Base-by-base conservation (phyloP, 2,329 filamentous ascomycete genomes). In the Rhynchosporium secalis region DNA sequence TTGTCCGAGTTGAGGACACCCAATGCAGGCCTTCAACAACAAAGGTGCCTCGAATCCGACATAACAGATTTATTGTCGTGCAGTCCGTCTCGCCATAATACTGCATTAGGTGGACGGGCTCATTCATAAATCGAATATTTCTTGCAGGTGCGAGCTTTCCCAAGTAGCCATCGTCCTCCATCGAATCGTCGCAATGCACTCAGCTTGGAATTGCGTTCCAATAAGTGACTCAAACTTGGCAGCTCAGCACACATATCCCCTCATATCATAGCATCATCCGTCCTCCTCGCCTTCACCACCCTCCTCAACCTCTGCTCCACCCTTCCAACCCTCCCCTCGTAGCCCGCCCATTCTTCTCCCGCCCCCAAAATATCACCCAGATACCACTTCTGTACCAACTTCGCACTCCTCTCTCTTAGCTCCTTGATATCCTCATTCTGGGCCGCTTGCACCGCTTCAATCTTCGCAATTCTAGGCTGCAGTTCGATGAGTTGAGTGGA, bases 281-380 rank as follows among this genome's bases (percentile, higher is more conserved):
- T 41, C 45, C 61, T 60, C 58, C 61, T 71, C 20, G 67, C 66
- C 29, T 66, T 41, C 26, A 64, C 60, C 28, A 65, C 65, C 29
- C 69, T 63, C 26, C 70, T 65, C 12, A 73, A 61, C 40, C 63
- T 66, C 60, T 69, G 70, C 59, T 75, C 73, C 4, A 72, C 68
- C 20, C 63, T 62, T 33, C 67, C 69, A 38, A 74, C 66, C 58
- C 72, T 64, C 36, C 67, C 70, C 58, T 73, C 72, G 31, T 74
- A 43, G 31, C 73, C 71, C 28, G 73, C 73, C 73, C 72, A 75
- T 28, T 46, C 67, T n/a, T 75, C 72, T 28, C 73, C 73, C 28
- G 67, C 64, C 20, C 66, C 60, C 15, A 74, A 54, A 47, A 74
- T 62, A 61, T 74, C 70, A 20, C 66, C 58, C 20, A 64, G 65